These are phyloP conservation scores for Ciborinia camelliae DNA, from an alignment of 2,329 filamentous ascomycete genomes.

Conservation along the genomic window DNA sequence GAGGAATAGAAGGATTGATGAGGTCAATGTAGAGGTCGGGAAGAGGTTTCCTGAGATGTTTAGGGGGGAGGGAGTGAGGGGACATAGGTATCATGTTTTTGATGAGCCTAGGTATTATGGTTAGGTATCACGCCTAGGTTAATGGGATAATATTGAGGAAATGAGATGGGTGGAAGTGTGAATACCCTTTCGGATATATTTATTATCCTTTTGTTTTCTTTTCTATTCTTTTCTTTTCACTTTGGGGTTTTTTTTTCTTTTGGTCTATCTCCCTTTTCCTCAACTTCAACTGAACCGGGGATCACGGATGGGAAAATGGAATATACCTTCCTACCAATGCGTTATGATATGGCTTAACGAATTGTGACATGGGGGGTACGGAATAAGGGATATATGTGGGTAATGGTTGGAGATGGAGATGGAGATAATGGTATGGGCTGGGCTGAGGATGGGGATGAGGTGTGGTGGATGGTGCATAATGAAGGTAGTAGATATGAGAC, in stretches of 20 bases:
- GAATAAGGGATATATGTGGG: no score
- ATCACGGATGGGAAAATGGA: neutral
- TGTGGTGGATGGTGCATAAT: no score
- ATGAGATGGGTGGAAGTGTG: neutral
- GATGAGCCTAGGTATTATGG: conserved; percentile 75
- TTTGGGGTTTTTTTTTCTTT: neutral
- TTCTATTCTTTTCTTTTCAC: neutral
- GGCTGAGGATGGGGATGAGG: neutral
- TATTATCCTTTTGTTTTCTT: neutral
- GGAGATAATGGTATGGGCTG: no score
- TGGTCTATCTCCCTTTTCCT: neutral
- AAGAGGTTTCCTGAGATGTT: conserved; percentile 83
- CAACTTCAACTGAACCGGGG: neutral
- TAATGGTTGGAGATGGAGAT: neutral
- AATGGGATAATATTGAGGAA: neutral
- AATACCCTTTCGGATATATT: neutral
- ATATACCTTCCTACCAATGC: neutral
- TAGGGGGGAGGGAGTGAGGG: conserved; percentile 78
- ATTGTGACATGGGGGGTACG: neutral
- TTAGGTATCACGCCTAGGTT: conserved; percentile 12
- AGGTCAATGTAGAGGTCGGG: conserved; percentile 71
- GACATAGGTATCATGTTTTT: conserved; percentile 93
- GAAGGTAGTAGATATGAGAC: no score
- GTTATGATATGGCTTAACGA: neutral
- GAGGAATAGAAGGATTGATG: conserved; percentile 56